These are phyloP conservation scores for Aureobasidium musti DNA, from an alignment of 2,329 filamentous ascomycete species.

Conservation along the genomic window DNA sequence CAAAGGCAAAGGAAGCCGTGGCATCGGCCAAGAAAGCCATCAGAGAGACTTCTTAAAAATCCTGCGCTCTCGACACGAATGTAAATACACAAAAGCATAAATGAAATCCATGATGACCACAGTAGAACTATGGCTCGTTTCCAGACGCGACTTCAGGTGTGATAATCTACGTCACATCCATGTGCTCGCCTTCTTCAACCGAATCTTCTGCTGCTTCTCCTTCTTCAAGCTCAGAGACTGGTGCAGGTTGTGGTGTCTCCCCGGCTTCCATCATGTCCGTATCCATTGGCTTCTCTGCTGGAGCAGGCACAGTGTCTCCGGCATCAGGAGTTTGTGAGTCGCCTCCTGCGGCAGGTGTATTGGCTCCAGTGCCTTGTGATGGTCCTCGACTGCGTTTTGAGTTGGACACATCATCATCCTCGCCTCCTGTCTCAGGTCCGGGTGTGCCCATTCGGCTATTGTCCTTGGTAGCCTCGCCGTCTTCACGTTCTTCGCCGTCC, in stretches of 20 bases:
- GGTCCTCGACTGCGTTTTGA: constrained; percentile 20
- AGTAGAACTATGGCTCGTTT: background rate
- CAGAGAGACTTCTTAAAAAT: constrained; percentile 40
- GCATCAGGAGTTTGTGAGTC: constrained; percentile 9
- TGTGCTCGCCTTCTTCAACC: constrained; percentile 30
- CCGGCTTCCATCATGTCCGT: constrained; percentile 31
- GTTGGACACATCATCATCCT: constrained; percentile 35
- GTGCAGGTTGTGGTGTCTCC: constrained; percentile 28
- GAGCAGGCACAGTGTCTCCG: constrained; percentile 16
- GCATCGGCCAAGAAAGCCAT: constrained; percentile 46
- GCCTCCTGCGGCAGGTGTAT: constrained; percentile 7
- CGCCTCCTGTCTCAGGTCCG: constrained; percentile 43
- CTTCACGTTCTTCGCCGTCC: constrained; percentile 63
- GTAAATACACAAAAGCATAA: constrained; percentile 19
- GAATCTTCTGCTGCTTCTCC: constrained; percentile 36
- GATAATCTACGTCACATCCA: constrained; percentile 26
- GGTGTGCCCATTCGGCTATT: constrained; percentile 52
- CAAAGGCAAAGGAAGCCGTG: constrained; percentile 49
- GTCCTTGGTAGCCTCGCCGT: constrained; percentile 47
- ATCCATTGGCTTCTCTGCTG: constrained; percentile 25
- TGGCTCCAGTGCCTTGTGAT: constrained; percentile 33
- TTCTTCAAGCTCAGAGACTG: constrained; percentile 36
- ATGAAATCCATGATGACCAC: constrained; percentile 6
- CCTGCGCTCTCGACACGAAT: background rate
- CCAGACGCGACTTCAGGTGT: background rate